phyloP scores from a whole-genome alignment of 2,329 filamentous ascomycete genomes.

The Pseudogymnoascus sp. region DNA sequence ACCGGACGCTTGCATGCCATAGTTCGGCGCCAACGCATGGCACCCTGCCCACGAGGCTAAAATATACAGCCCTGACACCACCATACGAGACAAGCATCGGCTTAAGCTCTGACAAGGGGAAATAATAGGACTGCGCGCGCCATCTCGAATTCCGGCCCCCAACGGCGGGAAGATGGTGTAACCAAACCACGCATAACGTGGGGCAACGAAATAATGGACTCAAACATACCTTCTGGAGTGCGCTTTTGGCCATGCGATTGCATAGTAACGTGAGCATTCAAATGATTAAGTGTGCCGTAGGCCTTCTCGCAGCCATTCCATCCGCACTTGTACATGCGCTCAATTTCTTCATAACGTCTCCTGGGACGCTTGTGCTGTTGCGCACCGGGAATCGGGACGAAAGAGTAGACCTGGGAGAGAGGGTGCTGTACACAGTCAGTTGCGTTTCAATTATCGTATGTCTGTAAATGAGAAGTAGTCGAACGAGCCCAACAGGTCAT shows the following conservation, averaged over 20 bases:
- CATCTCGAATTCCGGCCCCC: background rate
- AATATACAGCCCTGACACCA: conserved; percentile 6
- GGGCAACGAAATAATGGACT: background rate
- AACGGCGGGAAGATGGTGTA: background rate
- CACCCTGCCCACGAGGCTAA: conserved; percentile 8
- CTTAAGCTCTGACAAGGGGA: conserved; percentile 11
- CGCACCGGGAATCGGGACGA: conserved; percentile 92
- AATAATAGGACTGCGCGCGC: conserved; percentile 1
- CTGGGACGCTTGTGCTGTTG: conserved; percentile 96
- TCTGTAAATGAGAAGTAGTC: conserved; percentile 13
- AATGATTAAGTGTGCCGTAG: conserved; percentile 92
- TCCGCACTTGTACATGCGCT: conserved; percentile 99
- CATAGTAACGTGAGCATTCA: conserved; percentile 99
- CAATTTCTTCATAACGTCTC: conserved; percentile 93
- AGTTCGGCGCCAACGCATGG: conserved; percentile 9
- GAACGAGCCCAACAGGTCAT: conserved; percentile 10
- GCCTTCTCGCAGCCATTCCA: conserved; percentile 99
- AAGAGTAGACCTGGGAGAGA: conserved; percentile 83
- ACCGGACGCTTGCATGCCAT: conserved; percentile 11
- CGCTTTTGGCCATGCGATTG: conserved; percentile 92
- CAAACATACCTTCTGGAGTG: conserved; percentile 83
- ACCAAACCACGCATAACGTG: background rate
- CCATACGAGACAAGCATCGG: conserved; percentile 8
- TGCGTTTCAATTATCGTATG: conserved; percentile 16
- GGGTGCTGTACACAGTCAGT: conserved; percentile 36